Base-by-base conservation (phyloP, 2,329 filamentous ascomycete genomes). In the Colletotrichum incanum region DNA sequence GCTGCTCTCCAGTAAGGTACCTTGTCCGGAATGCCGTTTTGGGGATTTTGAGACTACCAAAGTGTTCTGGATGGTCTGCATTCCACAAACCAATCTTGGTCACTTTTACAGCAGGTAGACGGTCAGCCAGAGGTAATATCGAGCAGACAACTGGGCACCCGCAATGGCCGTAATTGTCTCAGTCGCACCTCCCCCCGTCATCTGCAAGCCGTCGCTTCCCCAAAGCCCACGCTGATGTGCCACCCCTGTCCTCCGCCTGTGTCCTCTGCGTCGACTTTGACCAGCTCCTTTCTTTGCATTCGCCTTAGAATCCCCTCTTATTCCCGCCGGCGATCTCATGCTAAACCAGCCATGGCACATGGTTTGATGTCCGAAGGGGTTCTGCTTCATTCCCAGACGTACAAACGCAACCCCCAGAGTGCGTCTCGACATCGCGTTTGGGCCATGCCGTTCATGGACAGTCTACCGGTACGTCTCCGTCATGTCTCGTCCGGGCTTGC, bases 401-500 rank as follows among this genome's bases (percentile, higher is more conserved):
- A 37, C 12, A 12, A n/a, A 14, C 16, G 14, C 59, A 50, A 11
- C 28, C 34, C n/a, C 49, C 26, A 18, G 20, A 37, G 31, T 23
- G 41, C 31, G 20, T 55, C 9, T 37, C 14, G 11, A 11, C 20
- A 9, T 37, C 5, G 52, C 20, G 5, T 37, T 37, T 55, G 52
- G 12, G 20, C 31, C 20, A 20, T 23, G 8, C 23, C 20, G 31
- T 34, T 39, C 43, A 37, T 34, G 31, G 49, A 49, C 43, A 23
- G 23, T 28, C 9, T 28, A 14, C 12, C 28, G 28, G 28, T 31
- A 37, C 11, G 16, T 47, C n/a, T 28, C 39, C 28, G 6, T 31
- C n/a, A 58, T 64, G 12, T 43, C 50, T 62, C 59, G 43, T 54
- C 65, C 50, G 43, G 37, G 34, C 58, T 64, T 72, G 45, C 52